Percentiles rank a stretch among this genome's conserved stretches.
Evolutionary conservation across 139 green algal species (phyloP).

Genomic region (Coelastrella sp.): DNA sequence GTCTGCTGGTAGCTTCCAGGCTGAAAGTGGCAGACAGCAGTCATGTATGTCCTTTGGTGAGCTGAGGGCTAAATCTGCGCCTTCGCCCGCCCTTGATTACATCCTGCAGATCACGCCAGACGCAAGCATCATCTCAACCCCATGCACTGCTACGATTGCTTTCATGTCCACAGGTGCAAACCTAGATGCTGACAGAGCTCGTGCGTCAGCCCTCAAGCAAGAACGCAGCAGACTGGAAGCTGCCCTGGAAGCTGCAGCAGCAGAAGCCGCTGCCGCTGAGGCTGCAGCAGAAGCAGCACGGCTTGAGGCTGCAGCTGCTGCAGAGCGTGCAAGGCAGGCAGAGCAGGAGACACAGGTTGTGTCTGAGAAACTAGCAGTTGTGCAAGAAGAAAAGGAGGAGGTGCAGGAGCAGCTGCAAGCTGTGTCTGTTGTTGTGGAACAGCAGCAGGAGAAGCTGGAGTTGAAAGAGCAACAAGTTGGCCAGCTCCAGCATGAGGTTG

Average conservation of each 20-base stretch:
- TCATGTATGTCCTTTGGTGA: too few relatives aligned
- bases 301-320: neutral
- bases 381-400: neutral
- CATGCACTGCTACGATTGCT: neutral
- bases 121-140: too few relatives aligned
- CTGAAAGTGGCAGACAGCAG: too few relatives aligned
- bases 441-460: conserved; percentile 30
- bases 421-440: conserved; percentile 12
- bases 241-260: conserved; percentile 14
- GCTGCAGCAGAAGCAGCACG: conserved; percentile 17
- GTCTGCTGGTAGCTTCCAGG: too few relatives aligned
- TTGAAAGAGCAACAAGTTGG: conserved; percentile 14
- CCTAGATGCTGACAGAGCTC: conserved; percentile 2
- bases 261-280: neutral
- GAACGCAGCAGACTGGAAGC: conserved; percentile 15
- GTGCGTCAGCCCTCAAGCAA: neutral
- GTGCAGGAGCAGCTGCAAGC: neutral
- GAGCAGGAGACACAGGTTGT: neutral
- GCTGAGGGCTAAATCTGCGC: too few relatives aligned
- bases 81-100: too few relatives aligned
- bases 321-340: neutral
- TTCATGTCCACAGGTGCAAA: neutral
- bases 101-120: too few relatives aligned
- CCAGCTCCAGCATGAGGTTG: conserved; percentile 25
- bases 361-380: neutral